Conservation (phyloP, 2,329 filamentous ascomycete genomes). For the Aspergillus brunneoviolaceus region DNA sequence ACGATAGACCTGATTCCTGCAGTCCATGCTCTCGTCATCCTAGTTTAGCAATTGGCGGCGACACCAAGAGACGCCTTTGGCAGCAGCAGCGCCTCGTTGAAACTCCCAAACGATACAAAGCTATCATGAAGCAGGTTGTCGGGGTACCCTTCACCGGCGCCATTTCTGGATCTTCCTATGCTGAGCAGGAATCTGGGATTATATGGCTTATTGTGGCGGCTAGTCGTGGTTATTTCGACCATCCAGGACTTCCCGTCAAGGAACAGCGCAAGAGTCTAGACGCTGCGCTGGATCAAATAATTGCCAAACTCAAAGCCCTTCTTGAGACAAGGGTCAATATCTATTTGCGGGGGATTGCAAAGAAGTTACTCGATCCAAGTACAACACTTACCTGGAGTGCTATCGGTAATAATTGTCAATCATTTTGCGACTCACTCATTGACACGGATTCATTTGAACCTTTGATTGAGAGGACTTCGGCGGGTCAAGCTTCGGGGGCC, state of each 20-base stretch:
- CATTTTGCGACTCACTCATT: constrained; percentile 40
- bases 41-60: background rate
- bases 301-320: constrained; percentile 23
- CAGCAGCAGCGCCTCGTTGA: constrained; percentile 7
- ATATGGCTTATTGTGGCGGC: constrained; percentile 15
- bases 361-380: constrained; percentile 28
- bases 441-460: constrained; percentile 33
- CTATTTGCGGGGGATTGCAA: constrained; percentile 34
- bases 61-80: constrained; percentile 12
- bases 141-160: constrained; percentile 37
- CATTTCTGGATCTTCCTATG: constrained; percentile 11
- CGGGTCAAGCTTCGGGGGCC: constrained; percentile 5
- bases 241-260: background rate
- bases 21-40: background rate
- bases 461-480: constrained; percentile 18
- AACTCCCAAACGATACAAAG: constrained; percentile 36
- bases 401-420: constrained; percentile 40
- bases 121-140: constrained; percentile 44
- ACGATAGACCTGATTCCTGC: background rate
- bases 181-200: constrained; percentile 15
- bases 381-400: constrained; percentile 34
- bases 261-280: background rate
- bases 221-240: constrained; percentile 4
- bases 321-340: constrained; percentile 23
- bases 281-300: background rate